These are phyloP conservation scores for Colletotrichum sp. DNA, from an alignment of 2,329 filamentous ascomycete species.

Conservation along the genomic window DNA sequence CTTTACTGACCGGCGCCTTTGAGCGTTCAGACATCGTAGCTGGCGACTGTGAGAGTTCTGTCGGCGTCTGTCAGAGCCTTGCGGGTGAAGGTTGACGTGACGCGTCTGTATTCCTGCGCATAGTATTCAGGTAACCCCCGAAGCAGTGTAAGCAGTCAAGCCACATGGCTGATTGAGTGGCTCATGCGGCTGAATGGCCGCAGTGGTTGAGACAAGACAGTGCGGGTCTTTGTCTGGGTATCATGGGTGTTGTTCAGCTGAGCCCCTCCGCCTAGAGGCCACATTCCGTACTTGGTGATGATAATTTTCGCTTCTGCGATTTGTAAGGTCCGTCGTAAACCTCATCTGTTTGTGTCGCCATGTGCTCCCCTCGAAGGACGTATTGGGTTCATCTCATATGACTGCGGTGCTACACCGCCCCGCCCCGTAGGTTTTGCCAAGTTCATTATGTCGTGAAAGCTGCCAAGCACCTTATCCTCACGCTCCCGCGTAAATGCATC, in stretches of 20 bases:
- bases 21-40: background rate
- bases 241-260: background rate
- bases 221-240: constrained; percentile 11
- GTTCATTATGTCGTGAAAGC: constrained; percentile 8
- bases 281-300: background rate
- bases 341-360: background rate
- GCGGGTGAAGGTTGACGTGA: background rate
- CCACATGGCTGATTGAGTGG: background rate
- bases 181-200: background rate
- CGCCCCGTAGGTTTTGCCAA: background rate
- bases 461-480: constrained; percentile 16
- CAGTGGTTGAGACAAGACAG: background rate
- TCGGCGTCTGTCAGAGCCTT: background rate
- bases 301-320: background rate
- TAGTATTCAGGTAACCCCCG: background rate
- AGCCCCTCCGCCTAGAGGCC: background rate
- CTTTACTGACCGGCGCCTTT: background rate
- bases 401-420: background rate
- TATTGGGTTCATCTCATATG: constrained; percentile 10
- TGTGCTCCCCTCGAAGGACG: background rate
- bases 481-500: constrained; percentile 5
- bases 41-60: background rate
- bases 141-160: background rate
- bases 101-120: background rate
- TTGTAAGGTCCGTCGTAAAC: background rate